Base-by-base conservation (phyloP, 495 filamentous ascomycete genomes). In the Hypoxylon lenormandii region DNA sequence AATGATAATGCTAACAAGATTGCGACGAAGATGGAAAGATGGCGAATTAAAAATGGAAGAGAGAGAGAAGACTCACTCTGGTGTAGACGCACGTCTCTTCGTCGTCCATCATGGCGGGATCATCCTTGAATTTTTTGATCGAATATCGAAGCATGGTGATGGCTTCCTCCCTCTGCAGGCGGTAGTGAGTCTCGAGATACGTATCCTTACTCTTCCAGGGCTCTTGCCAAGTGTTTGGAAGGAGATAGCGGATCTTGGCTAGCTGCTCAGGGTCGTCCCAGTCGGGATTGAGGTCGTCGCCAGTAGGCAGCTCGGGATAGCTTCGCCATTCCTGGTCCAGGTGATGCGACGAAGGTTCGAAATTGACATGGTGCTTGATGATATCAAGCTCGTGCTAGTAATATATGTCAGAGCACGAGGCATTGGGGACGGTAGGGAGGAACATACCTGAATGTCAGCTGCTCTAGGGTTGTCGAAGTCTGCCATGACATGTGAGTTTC, bases 81-180 rank as follows among this genome's bases (percentile, higher is more conserved):
- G 92, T 91, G 66, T 97, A 97, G 45, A 96, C 80, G 8, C 85
- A 87, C 4, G 89, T 77, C 26, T 79, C 72, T 0, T 85, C 78
- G 4, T 82, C 83, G 45, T 92, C 90, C 58, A 81, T 75, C 77
- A 86, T 83, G 0, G 63, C 40, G 1, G 83, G 84, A 11, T 80
- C 60, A 1, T 76, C 59, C 40, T 81, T 78, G 12, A 86, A 72
- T 26, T 81, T 76, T 1, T 80, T 74, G 10, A 92, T 85, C 0
- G 87, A 87, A 71, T 82, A 82, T 23, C 90, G 80, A 13, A 93
- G 76, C 0, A 85, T 82, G 6, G 87, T 82, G 10, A 87, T 78
- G 0, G 81, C 82, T 65, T 93, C 90, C 58, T 90, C 86, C 42
- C 90, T 79, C n/a, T 91, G 75, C 11, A 93, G 80, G 13, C 82